Evolutionary conservation across 192 early-diverging fungal genomes (phyloP), one percentile per base, ranked within the genome.

Genomic region (Coemansia reversa): DNA sequence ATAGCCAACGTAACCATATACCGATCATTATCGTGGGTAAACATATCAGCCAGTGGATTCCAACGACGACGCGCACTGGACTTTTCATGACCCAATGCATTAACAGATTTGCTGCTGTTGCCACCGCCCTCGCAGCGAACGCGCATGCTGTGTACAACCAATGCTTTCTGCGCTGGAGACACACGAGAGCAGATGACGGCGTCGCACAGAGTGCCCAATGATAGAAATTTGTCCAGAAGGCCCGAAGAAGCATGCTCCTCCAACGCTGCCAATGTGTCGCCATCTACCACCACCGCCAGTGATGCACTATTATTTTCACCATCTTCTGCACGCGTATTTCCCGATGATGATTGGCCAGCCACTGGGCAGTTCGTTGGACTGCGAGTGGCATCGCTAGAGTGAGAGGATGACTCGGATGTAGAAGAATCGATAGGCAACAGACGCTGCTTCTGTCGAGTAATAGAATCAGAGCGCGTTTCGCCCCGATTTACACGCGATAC

Each of bases 131-230:
- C 73, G 62, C 79, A 81, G 8, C 79, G 69, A 35, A 81, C 79
- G 3, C 87, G 85, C 58, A 90, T 86, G 45, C 82, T 84, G 63
- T 86, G 82, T 55, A 96, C 94, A 0, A 95, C 88, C 16, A 92
- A 80, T 2, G 94, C 92, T 73, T 97, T 97, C 75, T 97, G 95
- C 33, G 87, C 74, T 19, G 95, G 95, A 28, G 89, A 90, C 25
- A 97, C 92, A 47, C 95, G 87, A 62, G 92, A 95, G 69, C 93
- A 97, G 52, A 97, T 89, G 14, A 97, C 95, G 24, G 87, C 83
- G 25, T 91, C 86, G 61, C 89, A 90, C 25, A 84, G 75, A 23
- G 86, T 88, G 27, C 86, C 90, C n/a, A 95, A 74, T 58, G 88
- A 84, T 42, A 94, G 76, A 67, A 94, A 90, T 65, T 76, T 69